phyloP scores from a whole-genome alignment of 192 early-diverging fungal genomes.

The Backusella parvicylindrica region DNA sequence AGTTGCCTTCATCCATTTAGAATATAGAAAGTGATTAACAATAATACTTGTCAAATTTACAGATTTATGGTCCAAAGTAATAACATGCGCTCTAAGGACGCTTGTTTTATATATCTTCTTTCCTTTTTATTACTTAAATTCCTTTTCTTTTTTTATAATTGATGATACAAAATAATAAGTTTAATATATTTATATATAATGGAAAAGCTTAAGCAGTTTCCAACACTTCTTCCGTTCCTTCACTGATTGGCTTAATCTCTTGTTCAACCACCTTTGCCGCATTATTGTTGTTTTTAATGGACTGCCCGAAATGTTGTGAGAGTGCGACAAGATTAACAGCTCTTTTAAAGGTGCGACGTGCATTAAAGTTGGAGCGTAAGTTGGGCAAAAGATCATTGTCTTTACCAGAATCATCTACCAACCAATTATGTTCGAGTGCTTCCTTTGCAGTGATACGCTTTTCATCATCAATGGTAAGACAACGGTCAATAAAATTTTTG shows the following conservation, averaged over 20 bases:
- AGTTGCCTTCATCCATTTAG: no score
- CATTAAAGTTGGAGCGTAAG: slow-evolving; percentile 66
- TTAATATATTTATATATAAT: no score
- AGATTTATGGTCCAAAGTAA: no score
- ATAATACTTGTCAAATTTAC: no score
- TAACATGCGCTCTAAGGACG: no score
- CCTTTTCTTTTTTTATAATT: no score
- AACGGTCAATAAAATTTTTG: slow-evolving; percentile 64
- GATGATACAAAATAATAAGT: no score
- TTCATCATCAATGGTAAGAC: slow-evolving; percentile 64
- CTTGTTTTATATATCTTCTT: no score
- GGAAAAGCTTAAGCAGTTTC: neutral
- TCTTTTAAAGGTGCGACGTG: slow-evolving; percentile 63
- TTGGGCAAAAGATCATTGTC: slow-evolving; percentile 53
- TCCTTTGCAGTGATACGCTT: slow-evolving; percentile 70
- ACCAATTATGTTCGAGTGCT: slow-evolving; percentile 79
- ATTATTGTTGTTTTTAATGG: slow-evolving; percentile 11
- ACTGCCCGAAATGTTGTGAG: slow-evolving; percentile 30
- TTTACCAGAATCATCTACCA: slow-evolving; percentile 26
- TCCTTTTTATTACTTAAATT: no score
- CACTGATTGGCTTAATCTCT: slow-evolving; percentile 29
- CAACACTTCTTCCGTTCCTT: slow-evolving; percentile 31
- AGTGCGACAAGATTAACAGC: slow-evolving; percentile 48
- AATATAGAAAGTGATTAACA: no score
- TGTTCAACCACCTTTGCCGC: slow-evolving; percentile 8